Evolutionary conservation across 345 rosid species (phyloP), one percentile per base, ranked within the genome.

Genomic region (Rubroshorea leprosula): DNA sequence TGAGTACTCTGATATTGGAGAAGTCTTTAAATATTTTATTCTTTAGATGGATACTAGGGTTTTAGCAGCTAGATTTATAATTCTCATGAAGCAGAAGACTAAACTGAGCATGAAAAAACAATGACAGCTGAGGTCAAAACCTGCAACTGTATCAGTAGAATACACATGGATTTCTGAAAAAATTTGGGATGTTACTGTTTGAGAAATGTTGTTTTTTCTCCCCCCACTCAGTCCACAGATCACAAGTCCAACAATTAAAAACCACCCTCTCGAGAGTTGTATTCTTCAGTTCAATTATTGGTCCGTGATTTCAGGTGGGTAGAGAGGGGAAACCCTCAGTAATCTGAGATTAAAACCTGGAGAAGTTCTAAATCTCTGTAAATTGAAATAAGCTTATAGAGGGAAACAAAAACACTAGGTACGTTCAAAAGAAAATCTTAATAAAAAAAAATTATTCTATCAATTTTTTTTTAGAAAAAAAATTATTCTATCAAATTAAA

Each of bases 141-240:
- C 58, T 61, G 62, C 51, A 65, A 19, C 57, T 27, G 16, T 41
- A 50, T 56, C 62, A 31, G 69, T 51, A 44, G 52, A 41, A 51
- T 13, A 23, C 73, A 70, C 74, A 73, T 68, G 74, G 80, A 60
- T 55, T 55, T 49, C 77, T 68, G 77, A 68, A 41, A 31, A 38
- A 45, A 4, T 4, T 39, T 49, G 65, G 60, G 67, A 21, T 49
- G 1, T 47, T 49, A 43, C 68, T 6, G 23, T 45, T 31, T 22
- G 62, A 54, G 14, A 57, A 35, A 18, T 41, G 14, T 55, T 51
- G 13, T 51, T 55, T 51, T 60, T 55, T 47, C 41, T 17, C 44
- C n/a, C 25, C 6, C 57, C 63, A 38, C 54, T 53, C 78, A 55
- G 48, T n/a, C 41, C 63, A 39, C n/a, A n/a, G n/a, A 59, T 79